These are phyloP conservation scores for Ceratocystiopsis minuta DNA, from an alignment of 2,329 filamentous ascomycete genomes.

Conservation along the genomic window DNA sequence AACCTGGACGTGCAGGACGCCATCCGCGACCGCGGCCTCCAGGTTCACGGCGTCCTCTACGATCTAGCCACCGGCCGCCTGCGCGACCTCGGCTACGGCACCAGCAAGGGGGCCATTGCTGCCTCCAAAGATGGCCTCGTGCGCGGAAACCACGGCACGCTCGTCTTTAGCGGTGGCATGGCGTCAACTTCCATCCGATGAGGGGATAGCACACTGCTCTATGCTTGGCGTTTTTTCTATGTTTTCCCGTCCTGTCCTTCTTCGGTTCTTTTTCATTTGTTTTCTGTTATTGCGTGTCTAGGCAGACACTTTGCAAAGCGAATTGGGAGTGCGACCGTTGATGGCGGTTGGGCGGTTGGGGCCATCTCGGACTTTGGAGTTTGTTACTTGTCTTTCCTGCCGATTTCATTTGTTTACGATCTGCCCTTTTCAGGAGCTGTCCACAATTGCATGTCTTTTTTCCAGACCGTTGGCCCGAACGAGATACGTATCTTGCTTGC, in stretches of 20 bases:
- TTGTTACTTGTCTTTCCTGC: neutral
- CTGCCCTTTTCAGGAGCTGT: too few relatives aligned
- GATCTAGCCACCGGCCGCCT: conserved; percentile 36
- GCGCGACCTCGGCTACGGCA: conserved; percentile 29
- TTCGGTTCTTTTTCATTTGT: neutral
- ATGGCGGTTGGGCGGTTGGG: neutral
- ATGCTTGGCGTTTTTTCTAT: neutral
- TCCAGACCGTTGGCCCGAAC: too few relatives aligned
- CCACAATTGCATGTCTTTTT: too few relatives aligned
- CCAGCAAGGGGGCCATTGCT: conserved; percentile 10
- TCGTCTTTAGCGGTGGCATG: conserved; percentile 28
- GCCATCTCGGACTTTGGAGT: neutral
- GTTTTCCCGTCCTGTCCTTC: neutral
- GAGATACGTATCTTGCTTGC: too few relatives aligned
- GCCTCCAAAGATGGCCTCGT: conserved; percentile 19
- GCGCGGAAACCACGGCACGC: conserved; percentile 28
- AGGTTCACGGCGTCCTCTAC: conserved; percentile 64
- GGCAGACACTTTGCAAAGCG: too few relatives aligned
- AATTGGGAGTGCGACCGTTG: too few relatives aligned
- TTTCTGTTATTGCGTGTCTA: neutral
- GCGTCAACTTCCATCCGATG: conserved; percentile 16
- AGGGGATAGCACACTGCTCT: neutral
- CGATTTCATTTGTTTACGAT: too few relatives aligned
- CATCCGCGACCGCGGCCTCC: conserved; percentile 48
- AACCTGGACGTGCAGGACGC: conserved; percentile 55